Percentiles rank a stretch among this genome's conserved stretches.
Conservation (phyloP, 139 green algal genomes). For the Coelastrella sp. region DNA sequence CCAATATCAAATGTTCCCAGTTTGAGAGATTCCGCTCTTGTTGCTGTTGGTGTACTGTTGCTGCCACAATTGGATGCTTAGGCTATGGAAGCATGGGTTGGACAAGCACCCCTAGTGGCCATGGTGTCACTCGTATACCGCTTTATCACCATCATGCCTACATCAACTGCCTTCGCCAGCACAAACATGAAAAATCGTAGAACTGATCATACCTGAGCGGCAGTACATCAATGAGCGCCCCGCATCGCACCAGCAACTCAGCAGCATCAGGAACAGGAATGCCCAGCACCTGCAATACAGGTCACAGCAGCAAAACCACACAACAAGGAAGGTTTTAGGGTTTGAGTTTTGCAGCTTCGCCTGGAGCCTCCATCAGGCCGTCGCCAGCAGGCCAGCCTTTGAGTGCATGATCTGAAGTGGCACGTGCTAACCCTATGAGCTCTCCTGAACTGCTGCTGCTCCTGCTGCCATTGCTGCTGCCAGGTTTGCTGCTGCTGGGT, state of each 20-base stretch:
- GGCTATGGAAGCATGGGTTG: too few relatives aligned
- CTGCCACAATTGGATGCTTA: constrained; percentile 2
- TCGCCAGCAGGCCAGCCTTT: too few relatives aligned
- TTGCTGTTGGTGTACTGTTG: neutral
- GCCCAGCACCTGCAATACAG: neutral
- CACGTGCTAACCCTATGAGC: constrained; percentile 89
- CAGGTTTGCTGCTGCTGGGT: neutral
- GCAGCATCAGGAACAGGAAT: constrained; percentile 15
- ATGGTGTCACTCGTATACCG: too few relatives aligned
- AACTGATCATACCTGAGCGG: constrained; percentile 20
- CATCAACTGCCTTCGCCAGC: neutral
- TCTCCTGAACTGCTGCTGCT: constrained; percentile 45
- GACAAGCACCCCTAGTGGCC: too few relatives aligned
- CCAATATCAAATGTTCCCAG: too few relatives aligned
- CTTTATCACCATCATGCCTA: too few relatives aligned
- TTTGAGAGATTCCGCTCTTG: neutral
- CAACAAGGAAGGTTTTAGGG: too few relatives aligned
- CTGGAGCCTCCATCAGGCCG: too few relatives aligned
- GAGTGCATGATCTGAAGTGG: constrained; percentile 95
- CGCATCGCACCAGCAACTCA: constrained; percentile 21
- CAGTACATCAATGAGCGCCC: constrained; percentile 29
- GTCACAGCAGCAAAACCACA: neutral
- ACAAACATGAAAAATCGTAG: neutral
- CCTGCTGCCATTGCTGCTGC: neutral
- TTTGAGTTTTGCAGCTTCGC: too few relatives aligned